Conservation (phyloP, 1,284 basidiomycete genomes). For the Inonotus hispidus region DNA sequence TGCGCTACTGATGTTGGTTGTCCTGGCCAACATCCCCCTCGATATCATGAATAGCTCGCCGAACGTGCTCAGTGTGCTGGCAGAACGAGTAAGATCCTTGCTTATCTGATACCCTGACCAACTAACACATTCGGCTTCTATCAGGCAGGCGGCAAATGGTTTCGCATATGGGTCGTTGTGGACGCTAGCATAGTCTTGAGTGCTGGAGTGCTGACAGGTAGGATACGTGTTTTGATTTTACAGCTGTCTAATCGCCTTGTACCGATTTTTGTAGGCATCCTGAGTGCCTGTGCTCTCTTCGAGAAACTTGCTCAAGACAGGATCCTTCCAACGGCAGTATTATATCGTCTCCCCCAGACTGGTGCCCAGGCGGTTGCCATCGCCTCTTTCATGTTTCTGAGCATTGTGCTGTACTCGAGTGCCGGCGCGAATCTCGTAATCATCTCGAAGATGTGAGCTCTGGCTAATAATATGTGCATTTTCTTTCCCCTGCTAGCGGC, state of each 20-base stretch:
- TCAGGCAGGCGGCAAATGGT: conserved; percentile 45
- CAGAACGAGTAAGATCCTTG: conserved; percentile 37
- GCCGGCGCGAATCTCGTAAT: conserved; percentile 47
- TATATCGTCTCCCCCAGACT: conserved; percentile 43
- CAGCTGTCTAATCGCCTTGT: neutral
- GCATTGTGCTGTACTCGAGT: conserved; percentile 51
- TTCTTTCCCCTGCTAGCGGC: neutral
- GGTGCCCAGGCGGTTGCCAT: conserved; percentile 51
- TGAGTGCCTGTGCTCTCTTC: conserved; percentile 55
- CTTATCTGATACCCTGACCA: conserved; percentile 8
- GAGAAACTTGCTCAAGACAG: conserved; percentile 53
- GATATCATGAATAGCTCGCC: conserved; percentile 40
- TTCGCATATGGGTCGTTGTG: conserved; percentile 52
- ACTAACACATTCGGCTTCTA: conserved; percentile 26
- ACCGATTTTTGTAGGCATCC: conserved; percentile 37
- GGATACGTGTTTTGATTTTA: neutral
- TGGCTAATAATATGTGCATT: neutral
- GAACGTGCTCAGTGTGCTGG: conserved; percentile 58
- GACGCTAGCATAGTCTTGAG: conserved; percentile 64
- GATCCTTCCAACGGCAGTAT: conserved; percentile 51
- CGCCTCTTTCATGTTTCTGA: conserved; percentile 44
- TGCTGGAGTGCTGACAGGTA: conserved; percentile 65
- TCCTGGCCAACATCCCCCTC: conserved; percentile 53
- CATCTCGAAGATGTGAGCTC: conserved; percentile 51
- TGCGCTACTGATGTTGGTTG: conserved; percentile 48